Base-by-base conservation (phyloP, 352 stramenopile species). In the Pythium coloratum region DNA sequence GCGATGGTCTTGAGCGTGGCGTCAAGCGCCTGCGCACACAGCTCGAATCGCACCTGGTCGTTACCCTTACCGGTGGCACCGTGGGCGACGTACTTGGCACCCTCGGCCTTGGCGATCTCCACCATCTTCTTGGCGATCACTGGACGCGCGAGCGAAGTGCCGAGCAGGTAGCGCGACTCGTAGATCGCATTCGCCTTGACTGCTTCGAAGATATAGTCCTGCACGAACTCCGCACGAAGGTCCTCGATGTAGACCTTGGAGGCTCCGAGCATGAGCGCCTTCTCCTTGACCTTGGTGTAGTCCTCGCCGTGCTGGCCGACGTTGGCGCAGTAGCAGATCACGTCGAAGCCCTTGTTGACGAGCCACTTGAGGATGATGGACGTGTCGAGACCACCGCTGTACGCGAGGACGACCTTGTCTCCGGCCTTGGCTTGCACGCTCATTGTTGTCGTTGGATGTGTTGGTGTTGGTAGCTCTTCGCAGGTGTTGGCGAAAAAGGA, bases 361-460 rank as follows among this genome's bases (percentile, higher is more conserved):
- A 99, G 94, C 96, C 97, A 99, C 80, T 98, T 98, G 62, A 99
- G 91, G 84, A 99, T 99, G 64, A 99, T 96, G 69, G 96, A 99
- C 62, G 97, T 99, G 81, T 99, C 97, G 55, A 99, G 89, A 59
- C 97, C 97, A 75, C 97, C 97, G 70, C 88, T 98, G 89, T 99
- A 99, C 58, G 96, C 96, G 67, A 99, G 90, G 66, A 99, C 84
- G 72, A 98, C 86, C 79, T 98, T 98, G 73, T 94, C 85, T 73
- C 85, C 85, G 46, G 80, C 28, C 26, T 90, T 78, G 67, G 84
- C 84, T 54, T 82, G 69, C 34, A 92, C 84, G 73, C 84, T 92
- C 84, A 92, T 92, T 80, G 54, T n/a, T 47, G 20, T 55, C 13
- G 24, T 63, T 8, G 32, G 50, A 40, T 49, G 5, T 59, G 54